Evolutionary conservation across 345 rosid genomes (phyloP).

Genomic region (Cardamine chenopodiifolia): DNA sequence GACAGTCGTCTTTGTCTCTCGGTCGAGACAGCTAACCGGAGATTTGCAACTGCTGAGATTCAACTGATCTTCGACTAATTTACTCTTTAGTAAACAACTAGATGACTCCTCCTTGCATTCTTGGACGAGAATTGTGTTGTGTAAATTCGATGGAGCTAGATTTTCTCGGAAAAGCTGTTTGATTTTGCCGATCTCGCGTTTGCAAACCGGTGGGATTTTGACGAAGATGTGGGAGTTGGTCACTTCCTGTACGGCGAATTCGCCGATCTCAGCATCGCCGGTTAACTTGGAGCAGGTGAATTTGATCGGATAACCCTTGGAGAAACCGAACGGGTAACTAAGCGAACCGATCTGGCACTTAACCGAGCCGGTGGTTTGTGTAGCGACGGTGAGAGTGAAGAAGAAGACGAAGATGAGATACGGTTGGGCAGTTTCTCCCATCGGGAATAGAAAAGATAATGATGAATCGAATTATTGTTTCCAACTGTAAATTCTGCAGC

Average conservation of each 20-base stretch:
- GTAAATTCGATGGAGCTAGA: slow-evolving; percentile 48
- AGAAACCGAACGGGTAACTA: slow-evolving; percentile 69
- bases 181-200: slow-evolving; percentile 51
- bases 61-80: slow-evolving; percentile 5
- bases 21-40: slow-evolving; percentile 44
- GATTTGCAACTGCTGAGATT: slow-evolving; percentile 11
- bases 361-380: slow-evolving; percentile 5
- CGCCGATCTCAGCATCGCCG: slow-evolving; percentile 32
- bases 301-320: slow-evolving; percentile 52
- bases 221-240: slow-evolving; percentile 38
- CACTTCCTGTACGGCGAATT: slow-evolving; percentile 38
- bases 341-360: slow-evolving; percentile 43
- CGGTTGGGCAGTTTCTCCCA: background rate
- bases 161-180: slow-evolving; percentile 43
- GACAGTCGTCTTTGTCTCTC: background rate
- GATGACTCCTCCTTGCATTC: slow-evolving; percentile 35
- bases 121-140: slow-evolving; percentile 51
- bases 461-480: background rate
- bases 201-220: slow-evolving; percentile 49
- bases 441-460: background rate
- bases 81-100: slow-evolving; percentile 44
- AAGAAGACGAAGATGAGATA: background rate
- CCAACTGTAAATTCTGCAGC: background rate
- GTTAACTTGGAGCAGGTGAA: slow-evolving; percentile 47
- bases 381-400: background rate